phyloP scores from a whole-genome alignment of 768 basidiomycete genomes.

The Neoboletus subvelutipes region DNA sequence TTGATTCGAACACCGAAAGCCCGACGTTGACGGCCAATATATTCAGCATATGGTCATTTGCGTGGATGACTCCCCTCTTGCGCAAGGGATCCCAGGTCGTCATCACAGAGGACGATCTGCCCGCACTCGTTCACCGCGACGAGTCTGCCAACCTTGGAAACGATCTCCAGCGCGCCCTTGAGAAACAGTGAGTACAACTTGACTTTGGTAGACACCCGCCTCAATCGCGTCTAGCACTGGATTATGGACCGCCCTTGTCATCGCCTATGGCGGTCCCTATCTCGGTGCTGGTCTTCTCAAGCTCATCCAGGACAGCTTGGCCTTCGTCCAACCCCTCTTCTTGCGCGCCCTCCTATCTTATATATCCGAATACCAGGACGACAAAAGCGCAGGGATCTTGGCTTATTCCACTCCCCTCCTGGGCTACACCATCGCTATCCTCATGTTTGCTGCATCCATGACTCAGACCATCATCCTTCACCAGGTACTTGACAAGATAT shows the following conservation, averaged over 20 bases:
- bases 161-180: conserved; percentile 58
- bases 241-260: conserved; percentile 71
- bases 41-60: conserved; percentile 80
- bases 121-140: conserved; percentile 65
- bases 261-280: conserved; percentile 81
- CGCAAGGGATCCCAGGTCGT: conserved; percentile 59
- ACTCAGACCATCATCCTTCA: conserved; percentile 77
- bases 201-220: neutral
- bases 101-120: conserved; percentile 86
- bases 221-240: conserved; percentile 42
- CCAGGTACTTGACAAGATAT: conserved; percentile 53
- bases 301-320: conserved; percentile 73
- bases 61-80: conserved; percentile 85
- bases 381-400: conserved; percentile 33
- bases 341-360: conserved; percentile 77
- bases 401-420: conserved; percentile 43
- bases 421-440: conserved; percentile 72
- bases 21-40: conserved; percentile 77
- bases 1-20: conserved; percentile 50
- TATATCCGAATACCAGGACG: conserved; percentile 72
- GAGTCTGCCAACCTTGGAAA: conserved; percentile 67
- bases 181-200: conserved; percentile 55
- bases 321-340: conserved; percentile 86
- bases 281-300: conserved; percentile 63
- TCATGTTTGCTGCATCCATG: conserved; percentile 84